Conservation (phyloP, 495 filamentous ascomycete genomes). For the Talaromyces borbonicus region DNA sequence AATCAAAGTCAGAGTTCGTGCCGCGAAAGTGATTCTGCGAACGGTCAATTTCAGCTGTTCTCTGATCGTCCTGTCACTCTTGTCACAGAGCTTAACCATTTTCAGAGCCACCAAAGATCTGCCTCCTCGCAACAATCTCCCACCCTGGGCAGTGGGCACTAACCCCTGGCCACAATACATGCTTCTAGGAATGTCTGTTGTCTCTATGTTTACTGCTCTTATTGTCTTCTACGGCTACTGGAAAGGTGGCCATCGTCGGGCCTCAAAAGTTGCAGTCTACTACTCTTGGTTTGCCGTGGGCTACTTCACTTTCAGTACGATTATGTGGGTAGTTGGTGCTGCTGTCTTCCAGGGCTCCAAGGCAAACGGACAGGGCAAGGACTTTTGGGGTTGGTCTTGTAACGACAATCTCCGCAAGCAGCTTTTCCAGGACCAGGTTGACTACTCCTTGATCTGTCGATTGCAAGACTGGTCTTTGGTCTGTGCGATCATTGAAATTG, state of each 20-base stretch:
- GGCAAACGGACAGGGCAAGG: constrained; percentile 60
- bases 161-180: constrained; percentile 84
- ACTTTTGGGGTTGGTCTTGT: constrained; percentile 97
- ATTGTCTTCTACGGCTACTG: constrained; percentile 80
- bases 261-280: constrained; percentile 87
- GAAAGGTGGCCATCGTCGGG: constrained; percentile 76
- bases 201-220: constrained; percentile 72
- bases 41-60: constrained; percentile 94
- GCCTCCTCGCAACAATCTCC: constrained; percentile 64
- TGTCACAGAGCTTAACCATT: constrained; percentile 74
- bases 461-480: constrained; percentile 95
- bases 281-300: constrained; percentile 85
- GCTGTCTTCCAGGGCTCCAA: constrained; percentile 72
- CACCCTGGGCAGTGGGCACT: constrained; percentile 71
- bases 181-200: constrained; percentile 62
- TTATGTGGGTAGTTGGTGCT: constrained; percentile 87
- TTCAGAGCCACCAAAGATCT: constrained; percentile 75
- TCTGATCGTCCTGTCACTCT: constrained; percentile 83
- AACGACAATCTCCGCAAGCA: constrained; percentile 71
- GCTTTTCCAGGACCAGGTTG: constrained; percentile 65
- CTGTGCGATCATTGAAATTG: constrained; percentile 94
- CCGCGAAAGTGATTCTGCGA: constrained; percentile 90
- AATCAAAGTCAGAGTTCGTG: constrained; percentile 83
- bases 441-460: constrained; percentile 90
- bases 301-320: constrained; percentile 87